Evolutionary conservation across 202 grass and related monocot species (phyloP), one percentile per base, ranked within the genome.

Genomic region (Cymbopogon flexuosus): DNA sequence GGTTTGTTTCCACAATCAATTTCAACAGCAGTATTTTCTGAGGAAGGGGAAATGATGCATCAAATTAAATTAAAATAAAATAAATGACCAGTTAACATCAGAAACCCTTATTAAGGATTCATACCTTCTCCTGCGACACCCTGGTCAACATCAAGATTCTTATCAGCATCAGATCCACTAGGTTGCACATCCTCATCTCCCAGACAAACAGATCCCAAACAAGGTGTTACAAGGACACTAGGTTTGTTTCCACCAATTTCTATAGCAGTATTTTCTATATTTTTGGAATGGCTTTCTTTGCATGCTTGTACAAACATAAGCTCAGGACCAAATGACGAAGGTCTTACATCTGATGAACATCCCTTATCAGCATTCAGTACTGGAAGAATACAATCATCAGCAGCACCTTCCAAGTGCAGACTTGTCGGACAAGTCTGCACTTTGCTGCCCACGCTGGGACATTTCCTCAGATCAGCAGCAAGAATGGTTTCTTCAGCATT

Each of bases 301-400:
- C 14, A 18, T 1, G 0, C 46, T 51, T 18, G 15, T 51, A 5
- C 46, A 72, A 73, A 79, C 51, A 85, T 11, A 65, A 41, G 27
- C 21, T 78, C 19, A 13, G 79, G 67, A 79, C 45, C 75, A 65
- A 57, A 72, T 51, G 58, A 65, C 0, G 58, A 72, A 21, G 13
- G 8, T 2, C 39, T 72, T 65, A 11, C 66, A 41, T 85, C 59
- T 56, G 75, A 52, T 16, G 16, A 79, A 63, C 22, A 22, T 39
- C 13, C 15, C 45, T 47, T 16, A 64, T 33, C 37, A 62, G 33
- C 56, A 78, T 58, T 62, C 42, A 3, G 31, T 31, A 2, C n/a
- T 51, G 74, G 73, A 78, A 58, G 7, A 65, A 10, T 70, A 51
- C 9, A 10, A 18, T 78, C 30, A 1, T 13, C 73, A n/a, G 5